phyloP scores from a whole-genome alignment of 2,329 filamentous ascomycete genomes.

The Colletotrichum incanum region DNA sequence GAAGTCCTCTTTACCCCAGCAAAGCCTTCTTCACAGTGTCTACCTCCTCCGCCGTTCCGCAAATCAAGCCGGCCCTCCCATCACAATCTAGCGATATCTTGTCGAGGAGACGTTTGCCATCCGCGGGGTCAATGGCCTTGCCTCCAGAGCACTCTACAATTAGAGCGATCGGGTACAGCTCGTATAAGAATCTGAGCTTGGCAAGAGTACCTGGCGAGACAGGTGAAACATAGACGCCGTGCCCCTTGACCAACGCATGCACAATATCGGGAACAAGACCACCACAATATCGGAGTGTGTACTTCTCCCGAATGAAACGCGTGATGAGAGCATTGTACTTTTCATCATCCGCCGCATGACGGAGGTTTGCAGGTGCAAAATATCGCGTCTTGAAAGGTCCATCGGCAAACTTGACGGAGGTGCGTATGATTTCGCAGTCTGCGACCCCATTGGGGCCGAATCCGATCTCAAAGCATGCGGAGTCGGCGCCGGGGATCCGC shows the following conservation, averaged over 20 bases:
- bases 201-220: slow-evolving; percentile 66
- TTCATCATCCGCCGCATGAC: slow-evolving; percentile 67
- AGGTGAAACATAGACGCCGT: slow-evolving; percentile 74
- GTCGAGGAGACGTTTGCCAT: slow-evolving; percentile 60
- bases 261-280: slow-evolving; percentile 74
- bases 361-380: slow-evolving; percentile 75
- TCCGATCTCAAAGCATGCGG: slow-evolving; percentile 66
- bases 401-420: slow-evolving; percentile 55
- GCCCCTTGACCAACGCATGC: slow-evolving; percentile 73
- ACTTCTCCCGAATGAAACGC: slow-evolving; percentile 66
- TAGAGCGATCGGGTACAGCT: slow-evolving; percentile 73
- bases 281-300: slow-evolving; percentile 73
- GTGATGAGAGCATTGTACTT: slow-evolving; percentile 66
- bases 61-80: slow-evolving; percentile 66
- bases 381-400: slow-evolving; percentile 66
- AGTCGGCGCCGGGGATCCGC: slow-evolving; percentile 57
- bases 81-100: slow-evolving; percentile 58
- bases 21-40: slow-evolving; percentile 51
- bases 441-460: slow-evolving; percentile 51
- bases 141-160: slow-evolving; percentile 74
- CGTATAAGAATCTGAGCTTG: slow-evolving; percentile 73
- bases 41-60: slow-evolving; percentile 67
- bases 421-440: slow-evolving; percentile 59
- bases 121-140: slow-evolving; percentile 64
- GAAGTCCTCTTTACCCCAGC: slow-evolving; percentile 3